Evolutionary conservation across 805 yeast species (phyloP).

Genomic region (Blastobotrys peoriensis): DNA sequence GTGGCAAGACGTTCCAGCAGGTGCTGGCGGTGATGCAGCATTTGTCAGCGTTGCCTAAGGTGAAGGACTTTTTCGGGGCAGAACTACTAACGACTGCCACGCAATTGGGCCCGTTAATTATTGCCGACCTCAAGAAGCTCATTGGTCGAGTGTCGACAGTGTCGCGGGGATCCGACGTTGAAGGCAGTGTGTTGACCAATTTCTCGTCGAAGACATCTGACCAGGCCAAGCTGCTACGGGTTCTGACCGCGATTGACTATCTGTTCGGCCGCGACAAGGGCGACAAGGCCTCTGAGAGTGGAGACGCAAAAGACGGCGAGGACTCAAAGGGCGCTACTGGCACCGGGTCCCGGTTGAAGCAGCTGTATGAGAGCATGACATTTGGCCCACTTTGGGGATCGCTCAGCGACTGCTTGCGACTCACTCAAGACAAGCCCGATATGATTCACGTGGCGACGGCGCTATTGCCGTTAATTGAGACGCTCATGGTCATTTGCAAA

Average conservation of each 20-base stretch:
- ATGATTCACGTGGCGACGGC: constrained; percentile 69
- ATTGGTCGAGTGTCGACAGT: constrained; percentile 38
- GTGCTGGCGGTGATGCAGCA: constrained; percentile 77
- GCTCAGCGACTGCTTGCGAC: constrained; percentile 62
- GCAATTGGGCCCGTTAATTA: constrained; percentile 47
- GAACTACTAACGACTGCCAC: constrained; percentile 65
- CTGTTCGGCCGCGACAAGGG: constrained; percentile 3
- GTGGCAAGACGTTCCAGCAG: constrained; percentile 78
- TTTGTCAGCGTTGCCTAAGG: constrained; percentile 53
- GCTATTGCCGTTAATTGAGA: constrained; percentile 79
- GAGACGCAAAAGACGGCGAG: background rate
- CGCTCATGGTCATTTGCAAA: constrained; percentile 94
- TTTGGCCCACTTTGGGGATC: constrained; percentile 83
- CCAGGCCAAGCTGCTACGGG: constrained; percentile 72
- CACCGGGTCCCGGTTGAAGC: constrained; percentile 13
- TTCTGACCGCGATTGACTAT: constrained; percentile 8
- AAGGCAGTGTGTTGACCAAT: constrained; percentile 50
- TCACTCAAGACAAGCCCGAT: constrained; percentile 52
- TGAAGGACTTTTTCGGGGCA: constrained; percentile 57
- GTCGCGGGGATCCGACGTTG: constrained; percentile 40
- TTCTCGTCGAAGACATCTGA: constrained; percentile 78
- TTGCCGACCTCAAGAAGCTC: constrained; percentile 49
- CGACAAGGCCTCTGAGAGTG: background rate
- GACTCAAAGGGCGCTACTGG: constrained; percentile 1
- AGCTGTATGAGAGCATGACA: constrained; percentile 58